Percentiles rank a stretch among this genome's conserved stretches.
Evolutionary conservation across 73 alveolate species (phyloP).

Genomic region (Paramecium sexaurelia): DNA sequence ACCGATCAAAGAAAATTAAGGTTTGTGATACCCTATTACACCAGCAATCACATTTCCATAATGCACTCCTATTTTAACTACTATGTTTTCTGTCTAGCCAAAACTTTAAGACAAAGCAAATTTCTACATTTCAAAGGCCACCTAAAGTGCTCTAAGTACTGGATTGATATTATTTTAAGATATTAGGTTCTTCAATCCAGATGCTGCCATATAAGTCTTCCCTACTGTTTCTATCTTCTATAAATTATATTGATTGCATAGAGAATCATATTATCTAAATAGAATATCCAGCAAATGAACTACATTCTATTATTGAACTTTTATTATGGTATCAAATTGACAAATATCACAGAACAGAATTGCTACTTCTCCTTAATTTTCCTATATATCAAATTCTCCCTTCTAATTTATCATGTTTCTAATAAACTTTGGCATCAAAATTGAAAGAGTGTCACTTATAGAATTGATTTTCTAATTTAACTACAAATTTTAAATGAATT

Average conservation of each 20-base stretch:
- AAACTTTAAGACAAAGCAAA: not conserved
- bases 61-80: conserved; percentile 72
- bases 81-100: conserved; percentile 53
- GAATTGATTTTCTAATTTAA: not conserved
- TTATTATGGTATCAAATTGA: conserved; percentile 66
- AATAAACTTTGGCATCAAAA: conserved; percentile 67
- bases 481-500: not conserved
- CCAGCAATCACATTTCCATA: conserved; percentile 78
- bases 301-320: conserved; percentile 49
- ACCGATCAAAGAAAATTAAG: conserved; percentile 77
- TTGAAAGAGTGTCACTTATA: conserved; percentile 60
- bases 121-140: conserved; percentile 38
- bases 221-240: conserved; percentile 75
- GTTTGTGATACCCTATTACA: conserved; percentile 77
- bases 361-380: conserved; percentile 71
- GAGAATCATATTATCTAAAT: conserved; percentile 61
- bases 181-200: conserved; percentile 54
- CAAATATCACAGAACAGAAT: conserved; percentile 74
- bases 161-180: not conserved
- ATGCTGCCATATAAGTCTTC: conserved; percentile 76
- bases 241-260: conserved; percentile 63
- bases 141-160: conserved; percentile 1
- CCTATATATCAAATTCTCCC: conserved; percentile 66
- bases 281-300: conserved; percentile 58
- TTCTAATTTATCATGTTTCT: conserved; percentile 61